Evolutionary conservation across 306 rosid species (phyloP).

Genomic region (Begonia peltatifolia): DNA sequence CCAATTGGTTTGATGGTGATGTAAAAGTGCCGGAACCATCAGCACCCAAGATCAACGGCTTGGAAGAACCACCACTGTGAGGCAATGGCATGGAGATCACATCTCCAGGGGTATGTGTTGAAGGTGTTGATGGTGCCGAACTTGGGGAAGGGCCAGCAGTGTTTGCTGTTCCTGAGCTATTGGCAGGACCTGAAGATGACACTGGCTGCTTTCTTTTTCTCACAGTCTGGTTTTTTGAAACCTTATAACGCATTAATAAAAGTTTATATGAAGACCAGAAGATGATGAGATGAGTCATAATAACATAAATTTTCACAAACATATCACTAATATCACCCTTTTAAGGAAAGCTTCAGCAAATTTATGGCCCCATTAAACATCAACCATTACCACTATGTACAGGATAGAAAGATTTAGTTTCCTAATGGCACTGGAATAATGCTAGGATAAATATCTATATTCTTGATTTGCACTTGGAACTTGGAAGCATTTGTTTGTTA

Average conservation of each 20-base stretch:
- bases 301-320: too few species aligned
- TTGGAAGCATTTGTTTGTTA: too few species aligned
- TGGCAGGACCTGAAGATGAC: conserved; percentile 98
- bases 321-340: not conserved
- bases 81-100: conserved; percentile 94
- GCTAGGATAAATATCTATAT: too few species aligned
- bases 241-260: conserved; percentile 27
- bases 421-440: too few species aligned
- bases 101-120: conserved; percentile 97
- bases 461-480: too few species aligned
- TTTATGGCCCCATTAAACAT: too few species aligned
- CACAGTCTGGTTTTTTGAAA: conserved; percentile 84
- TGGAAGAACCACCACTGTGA: conserved; percentile 74
- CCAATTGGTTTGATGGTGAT: conserved; percentile 92
- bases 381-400: too few species aligned
- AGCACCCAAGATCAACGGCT: conserved; percentile 67
- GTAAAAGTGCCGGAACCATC: conserved; percentile 82
- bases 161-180: conserved; percentile 96
- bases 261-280: too few species aligned
- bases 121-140: conserved; percentile 98
- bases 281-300: too few species aligned
- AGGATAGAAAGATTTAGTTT: too few species aligned
- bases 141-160: conserved; percentile 96
- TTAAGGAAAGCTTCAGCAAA: not conserved
- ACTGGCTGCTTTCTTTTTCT: conserved; percentile 97